Base-by-base conservation (phyloP, 2,329 filamentous ascomycete species). In the Exophiala calicioides region DNA sequence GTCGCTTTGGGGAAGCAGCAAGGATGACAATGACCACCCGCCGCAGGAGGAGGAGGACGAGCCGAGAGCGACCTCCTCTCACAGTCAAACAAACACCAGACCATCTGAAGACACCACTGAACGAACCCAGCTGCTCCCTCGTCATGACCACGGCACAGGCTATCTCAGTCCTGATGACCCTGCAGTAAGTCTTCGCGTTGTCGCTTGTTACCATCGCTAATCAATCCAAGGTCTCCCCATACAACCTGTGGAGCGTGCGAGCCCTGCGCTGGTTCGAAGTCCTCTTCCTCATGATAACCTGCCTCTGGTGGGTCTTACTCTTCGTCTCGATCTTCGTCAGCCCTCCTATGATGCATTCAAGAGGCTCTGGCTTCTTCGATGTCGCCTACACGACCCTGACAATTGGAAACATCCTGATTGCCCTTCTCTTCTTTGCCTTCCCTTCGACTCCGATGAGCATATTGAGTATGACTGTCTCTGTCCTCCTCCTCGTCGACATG, bases 211-310 rank as follows among this genome's bases (percentile, higher is more conserved):
- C n/a, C n/a, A n/a, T n/a, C n/a, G n/a, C n/a, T n/a, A n/a, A n/a
- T n/a, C n/a, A n/a, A n/a, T n/a, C 7, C 8, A 35, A 74, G 71
- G 84, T 88, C 18, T 88, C 89, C 3, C 93, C 93, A 0, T 96
- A 96, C 71, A 98, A 98, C 60, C 80, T 97, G 27, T 95, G 90
- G 85, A 88, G 82, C 49, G 86, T 98, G 38, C 85, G 93, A 13
- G 80, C 86, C 35, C 75, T 93, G 44, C 82, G 90, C 63, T 88
- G 84, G 62, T 67, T 93, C 51, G 91, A 89, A 4, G 75, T 95
- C 44, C 60, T 88, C 27, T 87, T 96, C 62, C 75, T 91, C 15
- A 66, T 82, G 40, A 64, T 90, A 58, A 87, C 83, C 45, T 89
- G 94, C 61, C 61, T 89, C n/a, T 97, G 91, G 91, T 97, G 93